Evolutionary conservation across 2,329 filamentous ascomycete genomes (phyloP), one percentile per base, ranked within the genome.

Genomic region (Phaeosphaeriaceae sp.): DNA sequence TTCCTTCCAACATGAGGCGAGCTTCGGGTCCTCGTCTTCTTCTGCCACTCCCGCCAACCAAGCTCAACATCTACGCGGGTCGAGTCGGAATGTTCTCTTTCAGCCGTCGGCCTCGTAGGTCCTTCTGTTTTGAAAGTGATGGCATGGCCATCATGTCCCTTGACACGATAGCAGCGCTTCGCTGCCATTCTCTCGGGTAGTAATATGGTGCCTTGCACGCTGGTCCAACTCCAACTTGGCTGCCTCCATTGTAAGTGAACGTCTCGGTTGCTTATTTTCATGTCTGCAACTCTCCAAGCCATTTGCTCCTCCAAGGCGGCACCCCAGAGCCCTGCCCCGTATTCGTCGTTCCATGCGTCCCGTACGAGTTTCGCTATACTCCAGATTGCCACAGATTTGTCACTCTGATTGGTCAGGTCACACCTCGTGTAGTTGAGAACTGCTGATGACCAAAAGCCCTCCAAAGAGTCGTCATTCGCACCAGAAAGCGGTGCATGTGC

Each of bases 361-460:
- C 69, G 60, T 15, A 73, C 48, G n/a, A 69, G 46, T 32, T 72
- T 74, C 2, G 54, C 63, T 6, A 72, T 58, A 43, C 69, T 61
- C 69, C 66, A 73, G 17, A 72, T 59, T 6, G 70, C 70, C 0
- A 68, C 24, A 0, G 53, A 46, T 46, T 72, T 72, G 40, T 73
- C 69, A 1, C 17, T 19, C 26, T 63, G 65, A 2, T 61, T 63
- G 0, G 67, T 71, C 11, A 73, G 59, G 11, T 66, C 48, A 23
- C 65, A 64, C 5, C 40, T 35, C 3, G 70, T 72, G 26, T 73
- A 73, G 23, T 56, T 61, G 10, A 52, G 44, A 0, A 72, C 63
- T 0, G 70, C 64, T 0, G 56, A 35, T 28, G 24, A 58, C 70
- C 70, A 73, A 47, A 73, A 67, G 2, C 46, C 48, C 19, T 68